Conservation (phyloP, 2,329 filamentous ascomycete genomes). For the Ceratocystis alfenasii region DNA sequence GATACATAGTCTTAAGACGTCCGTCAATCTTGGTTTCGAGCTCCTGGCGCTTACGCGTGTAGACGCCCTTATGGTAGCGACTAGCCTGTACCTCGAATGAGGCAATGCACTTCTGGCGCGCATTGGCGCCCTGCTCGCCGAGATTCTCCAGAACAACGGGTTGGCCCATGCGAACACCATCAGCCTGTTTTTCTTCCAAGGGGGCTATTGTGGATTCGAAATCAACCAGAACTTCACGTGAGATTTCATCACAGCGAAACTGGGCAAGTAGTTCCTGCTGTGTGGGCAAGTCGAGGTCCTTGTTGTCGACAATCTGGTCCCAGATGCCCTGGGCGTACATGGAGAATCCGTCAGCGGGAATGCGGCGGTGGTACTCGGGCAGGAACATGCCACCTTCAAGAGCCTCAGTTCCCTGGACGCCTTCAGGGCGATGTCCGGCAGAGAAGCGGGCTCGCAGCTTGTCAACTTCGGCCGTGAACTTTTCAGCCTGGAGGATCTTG, state of each 20-base stretch:
- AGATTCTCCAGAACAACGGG: constrained; percentile 61
- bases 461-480: constrained; percentile 70
- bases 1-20: constrained; percentile 77
- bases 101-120: constrained; percentile 61
- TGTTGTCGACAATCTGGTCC: constrained; percentile 98
- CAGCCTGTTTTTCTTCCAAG: constrained; percentile 74
- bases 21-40: constrained; percentile 76
- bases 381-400: constrained; percentile 73
- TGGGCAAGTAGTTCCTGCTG: constrained; percentile 95
- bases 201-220: constrained; percentile 77
- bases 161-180: constrained; percentile 60
- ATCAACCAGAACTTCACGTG: constrained; percentile 68
- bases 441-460: constrained; percentile 72
- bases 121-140: constrained; percentile 58
- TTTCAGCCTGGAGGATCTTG: constrained; percentile 89
- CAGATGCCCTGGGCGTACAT: constrained; percentile 88
- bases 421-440: constrained; percentile 62
- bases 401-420: constrained; percentile 50
- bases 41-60: constrained; percentile 70
- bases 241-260: constrained; percentile 95
- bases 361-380: constrained; percentile 87
- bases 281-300: constrained; percentile 89
- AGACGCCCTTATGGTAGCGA: constrained; percentile 94
- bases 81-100: constrained; percentile 86
- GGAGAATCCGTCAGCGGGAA: constrained; percentile 93